Evolutionary conservation across 2,329 filamentous ascomycete genomes (phyloP), one percentile per base, ranked within the genome.

Genomic region (Arthrobotrys pseudoclavata): DNA sequence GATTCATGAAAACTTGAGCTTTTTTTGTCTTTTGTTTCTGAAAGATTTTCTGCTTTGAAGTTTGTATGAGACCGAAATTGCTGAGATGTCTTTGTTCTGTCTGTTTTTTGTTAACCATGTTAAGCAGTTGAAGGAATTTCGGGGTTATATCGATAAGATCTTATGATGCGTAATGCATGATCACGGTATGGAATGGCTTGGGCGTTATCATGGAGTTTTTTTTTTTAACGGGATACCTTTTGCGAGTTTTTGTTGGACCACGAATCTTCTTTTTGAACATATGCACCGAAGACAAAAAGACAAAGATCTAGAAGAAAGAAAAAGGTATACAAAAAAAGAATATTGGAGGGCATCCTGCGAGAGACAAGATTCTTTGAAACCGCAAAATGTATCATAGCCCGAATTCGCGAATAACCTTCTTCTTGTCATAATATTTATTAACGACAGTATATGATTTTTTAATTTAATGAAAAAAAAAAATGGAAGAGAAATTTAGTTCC

Each of bases 391-490:
- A 57, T 57, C 52, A 57, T 57, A 57, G n/a, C 29, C 52, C 24
- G 34, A 3, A 2, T 7, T 7, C 34, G 10, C 37, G 3, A 7
- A 15, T 63, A 64, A 20, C 60, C 40, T 50, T 34, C 42, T 48
- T 50, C 37, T 40, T 50, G 26, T 34, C 18, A 57, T 57, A 20
- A 47, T 45, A 53, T 52, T 69, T 40, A 40, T 15, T 40, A 15
- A 69, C 40, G 66, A 42, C 15, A 69, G 53, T 52, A 69, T 52
- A 67, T 67, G 42, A 18, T 22, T 52, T 61, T 69, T 31, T 69
- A 61, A 61, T 40, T 61, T 69, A 69, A 61, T 61, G 53, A n/a
- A 69, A 47, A 26, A 69, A 47, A 26, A 61, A 61, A 69, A 69
- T 61, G 53, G 52, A 69, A 61, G 57, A 20, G 10, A 40, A 15